A percentile compares a stretch with the other conserved stretches of the same genome.
phyloP scores from a whole-genome alignment of 108 stramenopile genomes.

The Pseudonitzschia multiseries region DNA sequence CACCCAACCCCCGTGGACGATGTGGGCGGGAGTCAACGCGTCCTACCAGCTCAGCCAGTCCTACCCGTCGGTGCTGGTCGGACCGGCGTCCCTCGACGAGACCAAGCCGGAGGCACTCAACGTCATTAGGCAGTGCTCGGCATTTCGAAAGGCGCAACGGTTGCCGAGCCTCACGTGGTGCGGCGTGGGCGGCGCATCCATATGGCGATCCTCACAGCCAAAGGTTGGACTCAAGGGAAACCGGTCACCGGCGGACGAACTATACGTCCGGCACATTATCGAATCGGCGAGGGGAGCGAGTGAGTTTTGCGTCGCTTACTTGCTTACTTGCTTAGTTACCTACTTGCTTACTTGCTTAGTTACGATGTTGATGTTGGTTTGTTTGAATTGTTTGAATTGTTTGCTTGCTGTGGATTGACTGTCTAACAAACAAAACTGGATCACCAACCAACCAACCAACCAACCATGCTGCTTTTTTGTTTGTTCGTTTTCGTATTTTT shows the following conservation, averaged over 20 bases:
- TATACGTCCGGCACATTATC: conserved; percentile 66
- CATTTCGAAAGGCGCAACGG: conserved; percentile 88
- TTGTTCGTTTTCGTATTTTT: conserved; percentile 9
- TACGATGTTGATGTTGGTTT: too few species aligned
- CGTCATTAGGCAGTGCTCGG: conserved; percentile 67
- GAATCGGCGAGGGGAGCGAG: conserved; percentile 75
- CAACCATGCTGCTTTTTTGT: too few species aligned
- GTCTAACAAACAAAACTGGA: too few species aligned
- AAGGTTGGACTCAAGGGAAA: conserved; percentile 93
- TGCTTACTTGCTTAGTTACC: background rate
- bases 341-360: too few species aligned
- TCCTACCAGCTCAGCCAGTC: conserved; percentile 80
- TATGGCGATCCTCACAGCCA: conserved; percentile 96
- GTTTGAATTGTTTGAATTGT: too few species aligned
- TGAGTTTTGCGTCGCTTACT: background rate
- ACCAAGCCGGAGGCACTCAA: conserved; percentile 49
- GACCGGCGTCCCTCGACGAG: conserved; percentile 71
- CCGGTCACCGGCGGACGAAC: conserved; percentile 85
- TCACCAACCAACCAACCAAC: too few species aligned
- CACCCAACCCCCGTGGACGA: conserved; percentile 56
- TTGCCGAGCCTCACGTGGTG: conserved; percentile 90
- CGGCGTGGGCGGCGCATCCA: conserved; percentile 70
- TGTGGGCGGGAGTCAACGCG: conserved; percentile 58
- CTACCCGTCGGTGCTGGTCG: conserved; percentile 89
- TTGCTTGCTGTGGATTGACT: too few species aligned